Evolutionary conservation across 2,329 filamentous ascomycete species (phyloP), one percentile per base, ranked within the genome.

Genomic region (Rugonectria rugulosa): DNA sequence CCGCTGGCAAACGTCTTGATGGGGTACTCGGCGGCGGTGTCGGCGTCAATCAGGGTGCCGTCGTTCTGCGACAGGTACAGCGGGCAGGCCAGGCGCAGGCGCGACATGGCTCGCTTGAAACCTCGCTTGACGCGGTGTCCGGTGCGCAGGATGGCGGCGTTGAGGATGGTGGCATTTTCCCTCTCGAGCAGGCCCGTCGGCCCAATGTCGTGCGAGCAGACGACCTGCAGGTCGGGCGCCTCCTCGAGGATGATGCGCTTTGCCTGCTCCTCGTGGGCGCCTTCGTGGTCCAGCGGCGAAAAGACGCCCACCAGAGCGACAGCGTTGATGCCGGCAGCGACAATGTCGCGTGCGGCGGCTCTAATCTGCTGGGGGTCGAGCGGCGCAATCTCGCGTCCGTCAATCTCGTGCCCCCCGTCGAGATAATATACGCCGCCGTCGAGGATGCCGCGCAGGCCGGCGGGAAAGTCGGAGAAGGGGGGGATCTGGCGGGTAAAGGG

Each of bases 161-260:
- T 84, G 42, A 84, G 72, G 17, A 84, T 82, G 2, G 79, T 79
- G 5, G 81, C 81, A 68, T 84, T 84, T 62, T 84, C 81, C 15
- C 81, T 58, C 58, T 77, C 74, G 10, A 80, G 57, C 1, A 80
- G 63, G 1, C 79, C 79, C 0, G 75, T 75, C 2, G 73, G 74
- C 1, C 76, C 78, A 15, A 81, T 76, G 20, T 75, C 68, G 29
- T 75, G 72, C 0, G 77, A 79, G 56, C 75, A 79, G 1, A 79
- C 75, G 1, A 80, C 68, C 1, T 69, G 65, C 0, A 78, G 57
- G 5, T 57, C 60, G 1, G 77, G 75, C 5, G 65, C 65, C 10
- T 70, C 68, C 4, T 74, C 56, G 0, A 71, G 68, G n/a, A 80
- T 63, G 4, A 80, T 65, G 8, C 57, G 59, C 57, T 70, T 73